These are phyloP conservation scores for Kodamaea sagamina DNA, from an alignment of 805 yeast genomes.

Conservation along the genomic window DNA sequence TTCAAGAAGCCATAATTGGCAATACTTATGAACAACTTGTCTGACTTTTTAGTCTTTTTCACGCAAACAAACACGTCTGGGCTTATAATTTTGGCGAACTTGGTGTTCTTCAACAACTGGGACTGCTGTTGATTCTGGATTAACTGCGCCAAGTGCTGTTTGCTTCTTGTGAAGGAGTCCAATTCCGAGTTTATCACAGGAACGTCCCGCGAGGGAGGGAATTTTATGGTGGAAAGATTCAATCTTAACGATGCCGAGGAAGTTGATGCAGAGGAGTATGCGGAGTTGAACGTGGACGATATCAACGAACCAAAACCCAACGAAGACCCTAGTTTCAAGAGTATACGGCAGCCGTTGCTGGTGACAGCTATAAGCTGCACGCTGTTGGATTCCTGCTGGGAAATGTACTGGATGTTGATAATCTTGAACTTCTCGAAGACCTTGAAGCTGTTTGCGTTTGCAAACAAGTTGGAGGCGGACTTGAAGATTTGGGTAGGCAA, in stretches of 20 bases:
- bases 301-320: conserved; percentile 19
- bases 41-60: conserved; percentile 45
- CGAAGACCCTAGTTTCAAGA: conserved; percentile 50
- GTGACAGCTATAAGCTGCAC: conserved; percentile 79
- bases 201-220: conserved; percentile 61
- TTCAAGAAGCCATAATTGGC: conserved; percentile 86
- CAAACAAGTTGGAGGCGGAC: conserved; percentile 51
- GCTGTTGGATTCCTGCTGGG: conserved; percentile 64
- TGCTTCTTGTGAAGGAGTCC: conserved; percentile 43
- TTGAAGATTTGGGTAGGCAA: conserved; percentile 49
- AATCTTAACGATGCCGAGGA: conserved; percentile 32
- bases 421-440: conserved; percentile 53
- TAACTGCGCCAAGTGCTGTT: conserved; percentile 42
- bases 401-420: conserved; percentile 61
- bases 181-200: conserved; percentile 42
- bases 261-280: conserved; percentile 24
- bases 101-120: conserved; percentile 60
- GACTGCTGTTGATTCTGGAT: conserved; percentile 46
- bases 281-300: conserved; percentile 16
- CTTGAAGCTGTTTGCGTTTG: conserved; percentile 58
- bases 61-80: conserved; percentile 88
- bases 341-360: conserved; percentile 78
- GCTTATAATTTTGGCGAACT: conserved; percentile 62
- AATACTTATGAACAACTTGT: conserved; percentile 67
- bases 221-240: conserved; percentile 51